Percentiles rank a stretch among this genome's conserved stretches.
Evolutionary conservation across 768 basidiomycete genomes (phyloP).

Genomic region (Ramaria sp.): DNA sequence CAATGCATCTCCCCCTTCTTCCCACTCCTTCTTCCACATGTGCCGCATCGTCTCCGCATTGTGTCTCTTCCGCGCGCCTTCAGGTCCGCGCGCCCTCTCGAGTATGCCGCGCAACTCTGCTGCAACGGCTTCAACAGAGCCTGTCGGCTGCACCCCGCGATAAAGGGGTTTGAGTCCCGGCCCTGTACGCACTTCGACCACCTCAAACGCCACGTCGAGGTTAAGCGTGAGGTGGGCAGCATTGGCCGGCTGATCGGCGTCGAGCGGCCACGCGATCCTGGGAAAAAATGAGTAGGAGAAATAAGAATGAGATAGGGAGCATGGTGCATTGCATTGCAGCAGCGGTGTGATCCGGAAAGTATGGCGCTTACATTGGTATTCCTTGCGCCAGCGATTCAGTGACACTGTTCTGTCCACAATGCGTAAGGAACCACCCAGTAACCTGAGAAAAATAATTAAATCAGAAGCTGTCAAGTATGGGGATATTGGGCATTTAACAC

Average conservation of each 20-base stretch:
- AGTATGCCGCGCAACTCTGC: conserved; percentile 11
- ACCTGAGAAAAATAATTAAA: conserved; percentile 8
- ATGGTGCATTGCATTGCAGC: neutral
- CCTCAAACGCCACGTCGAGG: conserved; percentile 14
- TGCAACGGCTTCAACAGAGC: conserved; percentile 15
- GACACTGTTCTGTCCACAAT: conserved; percentile 18
- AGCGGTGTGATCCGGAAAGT: neutral
- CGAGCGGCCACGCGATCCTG: conserved; percentile 20
- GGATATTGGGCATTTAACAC: neutral
- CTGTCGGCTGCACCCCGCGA: conserved; percentile 13
- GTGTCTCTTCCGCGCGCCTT: conserved; percentile 13
- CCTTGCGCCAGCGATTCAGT: conserved; percentile 16
- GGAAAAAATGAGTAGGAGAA: neutral
- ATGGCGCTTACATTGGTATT: conserved; percentile 14
- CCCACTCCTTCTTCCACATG: conserved; percentile 1
- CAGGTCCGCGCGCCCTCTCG: conserved; percentile 12
- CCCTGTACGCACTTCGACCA: conserved; percentile 16
- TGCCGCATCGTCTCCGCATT: conserved; percentile 12
- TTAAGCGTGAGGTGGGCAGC: conserved; percentile 14
- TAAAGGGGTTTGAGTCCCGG: conserved; percentile 11
- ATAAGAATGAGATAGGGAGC: too few relatives aligned
- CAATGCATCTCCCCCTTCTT: conserved; percentile 10
- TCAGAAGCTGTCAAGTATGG: neutral
- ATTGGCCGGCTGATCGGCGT: conserved; percentile 17
- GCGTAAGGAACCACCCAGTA: conserved; percentile 18